A percentile compares a stretch with the other conserved stretches of the same genome.
Conservation (phyloP, 495 filamentous ascomycete species). For the Daldinia childiae region DNA sequence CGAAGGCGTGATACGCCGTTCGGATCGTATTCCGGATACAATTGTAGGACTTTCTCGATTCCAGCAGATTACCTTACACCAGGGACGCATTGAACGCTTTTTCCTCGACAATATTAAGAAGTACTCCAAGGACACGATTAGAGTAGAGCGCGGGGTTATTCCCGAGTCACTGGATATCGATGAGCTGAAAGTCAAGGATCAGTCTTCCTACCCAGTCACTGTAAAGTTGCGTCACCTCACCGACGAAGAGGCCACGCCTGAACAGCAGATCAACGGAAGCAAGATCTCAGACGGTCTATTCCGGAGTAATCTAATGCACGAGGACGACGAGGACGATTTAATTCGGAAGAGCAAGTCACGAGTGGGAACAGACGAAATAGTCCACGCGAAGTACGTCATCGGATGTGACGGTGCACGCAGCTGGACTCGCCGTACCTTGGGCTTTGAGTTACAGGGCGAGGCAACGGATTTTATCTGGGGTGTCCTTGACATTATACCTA, state of each 20-base stretch:
- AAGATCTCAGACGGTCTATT: constrained; percentile 58
- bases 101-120: constrained; percentile 61
- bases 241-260: constrained; percentile 56
- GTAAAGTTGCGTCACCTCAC: constrained; percentile 57
- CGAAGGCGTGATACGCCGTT: constrained; percentile 63
- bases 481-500: constrained; percentile 71
- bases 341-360: constrained; percentile 48
- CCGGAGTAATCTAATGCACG: constrained; percentile 56
- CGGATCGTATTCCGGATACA: constrained; percentile 61
- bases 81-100: constrained; percentile 66
- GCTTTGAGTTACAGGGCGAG: constrained; percentile 69
- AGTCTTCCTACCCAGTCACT: constrained; percentile 63
- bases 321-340: constrained; percentile 67
- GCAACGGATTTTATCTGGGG: constrained; percentile 75
- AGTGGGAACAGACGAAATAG: constrained; percentile 52
- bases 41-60: constrained; percentile 62
- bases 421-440: constrained; percentile 67
- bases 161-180: constrained; percentile 59
- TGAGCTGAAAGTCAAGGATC: constrained; percentile 52
- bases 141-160: constrained; percentile 60
- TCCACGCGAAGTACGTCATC: constrained; percentile 72
- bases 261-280: constrained; percentile 50
- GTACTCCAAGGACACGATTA: constrained; percentile 57
- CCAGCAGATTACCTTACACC: constrained; percentile 63
- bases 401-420: constrained; percentile 76